phyloP scores from a whole-genome alignment of 1,284 basidiomycete genomes.

The Marasmius sp. region DNA sequence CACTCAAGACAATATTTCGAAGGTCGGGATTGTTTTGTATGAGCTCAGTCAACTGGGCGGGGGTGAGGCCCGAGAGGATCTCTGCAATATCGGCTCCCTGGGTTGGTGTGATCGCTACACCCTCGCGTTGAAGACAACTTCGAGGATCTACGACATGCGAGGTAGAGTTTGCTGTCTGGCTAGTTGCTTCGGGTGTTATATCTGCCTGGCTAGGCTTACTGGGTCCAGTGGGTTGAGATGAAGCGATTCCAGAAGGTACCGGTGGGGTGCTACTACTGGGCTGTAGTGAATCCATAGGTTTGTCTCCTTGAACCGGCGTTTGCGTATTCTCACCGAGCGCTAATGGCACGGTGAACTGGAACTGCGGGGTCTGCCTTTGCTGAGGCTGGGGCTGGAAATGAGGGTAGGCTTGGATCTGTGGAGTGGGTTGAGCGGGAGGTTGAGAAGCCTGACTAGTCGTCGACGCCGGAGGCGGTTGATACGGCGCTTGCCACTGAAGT shows the following conservation, averaged over 20 bases:
- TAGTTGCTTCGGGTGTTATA: too few relatives aligned
- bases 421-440: background rate
- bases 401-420: background rate
- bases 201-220: background rate
- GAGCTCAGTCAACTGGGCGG: constrained; percentile 32
- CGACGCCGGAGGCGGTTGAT: background rate
- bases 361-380: background rate
- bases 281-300: background rate
- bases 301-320: background rate
- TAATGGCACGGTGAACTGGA: background rate
- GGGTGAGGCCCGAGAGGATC: constrained; percentile 32
- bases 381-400: background rate
- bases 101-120: background rate
- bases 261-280: background rate
- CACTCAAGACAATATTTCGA: constrained; percentile 31
- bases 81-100: constrained; percentile 10
- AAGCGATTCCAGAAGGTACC: background rate
- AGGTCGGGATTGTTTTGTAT: constrained; percentile 35
- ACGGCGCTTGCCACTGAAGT: background rate
- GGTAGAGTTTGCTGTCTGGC: background rate
- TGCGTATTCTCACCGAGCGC: background rate
- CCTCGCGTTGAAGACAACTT: background rate
- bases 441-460: background rate
- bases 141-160: background rate
- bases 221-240: background rate